These are phyloP conservation scores for Backusella luteola DNA, from an alignment of 192 early-diverging fungal genomes.

Conservation along the genomic window DNA sequence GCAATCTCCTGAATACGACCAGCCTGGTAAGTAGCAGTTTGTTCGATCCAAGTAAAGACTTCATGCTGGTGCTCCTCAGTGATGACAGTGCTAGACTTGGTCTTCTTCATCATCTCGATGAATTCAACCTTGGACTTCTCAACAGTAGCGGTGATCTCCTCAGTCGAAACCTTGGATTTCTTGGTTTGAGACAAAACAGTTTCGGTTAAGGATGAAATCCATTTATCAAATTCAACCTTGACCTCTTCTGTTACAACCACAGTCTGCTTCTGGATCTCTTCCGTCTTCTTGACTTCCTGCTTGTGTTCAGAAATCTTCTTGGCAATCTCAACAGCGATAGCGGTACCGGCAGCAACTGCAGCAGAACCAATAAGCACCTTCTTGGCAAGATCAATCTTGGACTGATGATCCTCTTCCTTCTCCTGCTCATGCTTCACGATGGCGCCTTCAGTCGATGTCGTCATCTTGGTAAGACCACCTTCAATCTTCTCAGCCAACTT, in stretches of 20 bases:
- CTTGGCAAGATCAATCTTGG: conserved; percentile 10
- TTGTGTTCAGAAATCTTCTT: conserved; percentile 15
- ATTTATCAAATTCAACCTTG: conserved; percentile 7
- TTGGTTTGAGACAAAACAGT: conserved; percentile 4
- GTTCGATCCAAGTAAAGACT: conserved; percentile 16
- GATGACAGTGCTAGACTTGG: neutral
- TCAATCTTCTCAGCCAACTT: conserved; percentile 6
- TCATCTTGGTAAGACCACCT: neutral
- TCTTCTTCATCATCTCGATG: conserved; percentile 4
- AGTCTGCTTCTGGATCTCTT: conserved; percentile 5
- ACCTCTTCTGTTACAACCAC: conserved; percentile 6
- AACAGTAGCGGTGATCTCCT: neutral
- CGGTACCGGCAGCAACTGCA: conserved; percentile 15
- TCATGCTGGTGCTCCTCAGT: conserved; percentile 10
- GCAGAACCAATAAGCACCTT: conserved; percentile 16
- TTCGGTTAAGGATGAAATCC: conserved; percentile 4
- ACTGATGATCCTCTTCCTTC: conserved; percentile 15
- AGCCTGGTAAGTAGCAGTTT: conserved; percentile 15
- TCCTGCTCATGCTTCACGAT: neutral
- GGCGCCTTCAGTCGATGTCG: neutral
- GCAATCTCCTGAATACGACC: conserved; percentile 20
- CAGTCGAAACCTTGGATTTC: neutral
- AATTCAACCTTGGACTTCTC: conserved; percentile 15
- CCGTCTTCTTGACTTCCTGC: neutral
- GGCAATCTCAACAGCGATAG: conserved; percentile 8